Conservation (phyloP, 2,329 filamentous ascomycete species). For the Nakataea oryzae region DNA sequence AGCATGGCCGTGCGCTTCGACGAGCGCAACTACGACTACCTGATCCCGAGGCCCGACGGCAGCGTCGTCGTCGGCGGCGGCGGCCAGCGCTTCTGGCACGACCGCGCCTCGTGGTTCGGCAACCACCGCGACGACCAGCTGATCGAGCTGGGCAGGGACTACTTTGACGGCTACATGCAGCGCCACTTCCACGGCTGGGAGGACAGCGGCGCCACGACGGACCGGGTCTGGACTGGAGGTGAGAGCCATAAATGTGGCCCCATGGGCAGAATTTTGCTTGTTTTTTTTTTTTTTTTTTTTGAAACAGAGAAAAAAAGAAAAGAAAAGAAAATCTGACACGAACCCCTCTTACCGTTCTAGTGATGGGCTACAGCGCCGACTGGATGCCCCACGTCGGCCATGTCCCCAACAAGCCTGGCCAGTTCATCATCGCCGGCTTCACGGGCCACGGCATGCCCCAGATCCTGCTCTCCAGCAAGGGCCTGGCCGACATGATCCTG, state of each 20-base stretch:
- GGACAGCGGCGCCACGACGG: slow-evolving; percentile 21
- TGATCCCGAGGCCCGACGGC: slow-evolving; percentile 31
- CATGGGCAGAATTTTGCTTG: no score
- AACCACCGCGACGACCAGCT: slow-evolving; percentile 32
- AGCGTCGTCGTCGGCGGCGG: slow-evolving; percentile 28
- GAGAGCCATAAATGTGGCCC: no score
- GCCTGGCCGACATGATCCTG: slow-evolving; percentile 27
- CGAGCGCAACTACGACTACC: slow-evolving; percentile 19
- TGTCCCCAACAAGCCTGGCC: slow-evolving; percentile 25
- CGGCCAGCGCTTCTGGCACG: slow-evolving; percentile 17
- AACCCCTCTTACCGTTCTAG: slow-evolving; percentile 13
- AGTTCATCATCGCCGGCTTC: slow-evolving; percentile 37
- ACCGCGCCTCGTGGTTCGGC: slow-evolving; percentile 29
- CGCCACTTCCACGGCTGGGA: slow-evolving; percentile 38
- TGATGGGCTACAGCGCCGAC: slow-evolving; percentile 32
- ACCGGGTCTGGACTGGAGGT: slow-evolving; percentile 23
- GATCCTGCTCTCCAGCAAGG: slow-evolving; percentile 28
- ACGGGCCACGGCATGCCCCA: slow-evolving; percentile 41
- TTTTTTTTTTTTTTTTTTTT: background rate
- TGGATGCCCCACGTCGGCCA: slow-evolving; percentile 30
- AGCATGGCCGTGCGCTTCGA: slow-evolving; percentile 16
- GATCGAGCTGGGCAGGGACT: slow-evolving; percentile 27
- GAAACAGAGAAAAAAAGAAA: background rate
- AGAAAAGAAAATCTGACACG: background rate
- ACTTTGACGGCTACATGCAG: slow-evolving; percentile 39